These are phyloP conservation scores for Pholiota conissans DNA, from an alignment of 768 basidiomycete genomes.

Conservation along the genomic window DNA sequence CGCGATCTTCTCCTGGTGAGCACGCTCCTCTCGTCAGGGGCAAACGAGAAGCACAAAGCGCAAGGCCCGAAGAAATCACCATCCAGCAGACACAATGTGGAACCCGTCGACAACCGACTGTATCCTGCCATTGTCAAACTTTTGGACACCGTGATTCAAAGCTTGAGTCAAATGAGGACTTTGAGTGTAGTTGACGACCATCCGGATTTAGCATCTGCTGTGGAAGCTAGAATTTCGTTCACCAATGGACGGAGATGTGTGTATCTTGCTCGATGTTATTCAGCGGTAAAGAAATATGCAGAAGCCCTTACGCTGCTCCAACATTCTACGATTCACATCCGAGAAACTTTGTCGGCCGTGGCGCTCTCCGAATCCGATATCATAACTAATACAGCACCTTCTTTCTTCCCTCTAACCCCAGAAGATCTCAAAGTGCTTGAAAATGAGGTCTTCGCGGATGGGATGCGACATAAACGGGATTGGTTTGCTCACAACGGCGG, in stretches of 20 bases:
- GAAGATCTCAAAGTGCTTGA: conserved; percentile 55
- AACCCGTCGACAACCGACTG: conserved; percentile 67
- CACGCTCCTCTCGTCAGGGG: conserved; percentile 54
- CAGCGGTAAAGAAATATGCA: conserved; percentile 65
- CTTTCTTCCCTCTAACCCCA: conserved; percentile 56
- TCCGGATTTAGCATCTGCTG: conserved; percentile 74
- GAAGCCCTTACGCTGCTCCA: conserved; percentile 73
- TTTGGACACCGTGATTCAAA: conserved; percentile 83
- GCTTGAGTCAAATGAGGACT: conserved; percentile 79
- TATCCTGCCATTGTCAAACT: conserved; percentile 88
- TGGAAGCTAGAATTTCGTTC: conserved; percentile 75
- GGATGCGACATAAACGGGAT: conserved; percentile 58
- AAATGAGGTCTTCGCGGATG: conserved; percentile 42
- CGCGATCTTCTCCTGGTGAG: conserved; percentile 83
- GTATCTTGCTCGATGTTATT: conserved; percentile 77
- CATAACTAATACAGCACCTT: conserved; percentile 38
- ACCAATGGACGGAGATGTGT: conserved; percentile 78
- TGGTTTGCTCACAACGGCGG: conserved; percentile 85
- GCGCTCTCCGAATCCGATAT: conserved; percentile 48
- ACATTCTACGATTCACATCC: conserved; percentile 70
- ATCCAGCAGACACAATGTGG: conserved; percentile 21
- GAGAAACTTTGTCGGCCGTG: conserved; percentile 62
- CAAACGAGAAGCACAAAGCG: conserved; percentile 21
- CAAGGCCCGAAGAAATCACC: conserved; percentile 30
- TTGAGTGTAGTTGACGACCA: conserved; percentile 87